Evolutionary conservation across 2,329 filamentous ascomycete species (phyloP).

Genomic region (Magnaporthiopsis rhizophila): DNA sequence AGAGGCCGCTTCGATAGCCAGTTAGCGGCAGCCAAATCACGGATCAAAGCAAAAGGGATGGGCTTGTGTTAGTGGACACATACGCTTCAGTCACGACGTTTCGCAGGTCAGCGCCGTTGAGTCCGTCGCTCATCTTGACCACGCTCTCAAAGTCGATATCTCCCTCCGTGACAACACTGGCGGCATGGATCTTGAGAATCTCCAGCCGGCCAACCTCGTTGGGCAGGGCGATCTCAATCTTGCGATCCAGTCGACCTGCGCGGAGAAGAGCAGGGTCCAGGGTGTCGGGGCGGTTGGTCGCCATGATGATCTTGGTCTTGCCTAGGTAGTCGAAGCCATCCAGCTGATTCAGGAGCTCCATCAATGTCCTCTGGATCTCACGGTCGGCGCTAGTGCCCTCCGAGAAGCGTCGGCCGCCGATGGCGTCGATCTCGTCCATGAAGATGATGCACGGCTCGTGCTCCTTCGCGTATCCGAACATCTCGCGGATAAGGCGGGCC

Average conservation of each 20-base stretch:
- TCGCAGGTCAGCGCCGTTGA: conserved; percentile 94
- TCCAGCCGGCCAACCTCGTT: conserved; percentile 95
- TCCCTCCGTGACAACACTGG: conserved; percentile 78
- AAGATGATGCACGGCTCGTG: conserved; percentile 99
- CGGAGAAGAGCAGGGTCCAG: conserved; percentile 87
- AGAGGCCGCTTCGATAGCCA: conserved; percentile 56
- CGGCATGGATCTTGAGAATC: conserved; percentile 95
- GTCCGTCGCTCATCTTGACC: conserved; percentile 98
- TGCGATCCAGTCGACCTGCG: conserved; percentile 88
- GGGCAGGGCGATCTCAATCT: conserved; percentile 94
- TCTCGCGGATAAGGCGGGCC: conserved; percentile 91
- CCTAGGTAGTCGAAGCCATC: conserved; percentile 99
- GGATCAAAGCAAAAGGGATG: neutral
- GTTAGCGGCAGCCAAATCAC: neutral
- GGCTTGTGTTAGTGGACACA: conserved; percentile 30
- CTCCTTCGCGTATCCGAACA: conserved; percentile 99
- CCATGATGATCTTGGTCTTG: conserved; percentile 99
- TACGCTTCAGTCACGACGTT: conserved; percentile 99
- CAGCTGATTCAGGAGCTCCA: conserved; percentile 97
- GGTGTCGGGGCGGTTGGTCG: conserved; percentile 93
- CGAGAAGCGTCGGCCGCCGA: conserved; percentile 91
- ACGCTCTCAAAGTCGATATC: conserved; percentile 99
- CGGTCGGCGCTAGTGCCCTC: conserved; percentile 96
- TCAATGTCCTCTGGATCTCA: conserved; percentile 95
- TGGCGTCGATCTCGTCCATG: conserved; percentile 99